Percentiles rank a stretch among this genome's conserved stretches.
Evolutionary conservation across 257 asterid species (phyloP).

Genomic region (Capsicum rhomboideum): DNA sequence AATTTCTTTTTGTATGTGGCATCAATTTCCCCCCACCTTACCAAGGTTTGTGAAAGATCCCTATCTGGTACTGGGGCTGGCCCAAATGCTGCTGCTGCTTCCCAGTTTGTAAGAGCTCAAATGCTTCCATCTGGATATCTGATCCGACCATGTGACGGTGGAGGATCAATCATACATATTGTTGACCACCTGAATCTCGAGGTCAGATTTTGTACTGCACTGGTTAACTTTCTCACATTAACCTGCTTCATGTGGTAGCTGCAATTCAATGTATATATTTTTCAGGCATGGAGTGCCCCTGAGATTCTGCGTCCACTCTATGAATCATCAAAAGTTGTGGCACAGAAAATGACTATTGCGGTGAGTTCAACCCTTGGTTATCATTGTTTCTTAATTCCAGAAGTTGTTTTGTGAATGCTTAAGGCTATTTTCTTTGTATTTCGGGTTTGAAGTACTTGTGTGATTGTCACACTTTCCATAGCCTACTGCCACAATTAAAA

Average conservation of each 20-base stretch:
- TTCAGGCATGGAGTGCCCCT: slow-evolving; percentile 94
- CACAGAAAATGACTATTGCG: slow-evolving; percentile 83
- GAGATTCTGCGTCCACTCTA: slow-evolving; percentile 95
- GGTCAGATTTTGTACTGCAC: slow-evolving; percentile 23
- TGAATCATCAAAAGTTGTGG: slow-evolving; percentile 82
- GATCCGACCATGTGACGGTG: slow-evolving; percentile 91
- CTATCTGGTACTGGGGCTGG: slow-evolving; percentile 93
- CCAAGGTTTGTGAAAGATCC: slow-evolving; percentile 88
- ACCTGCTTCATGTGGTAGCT: neutral
- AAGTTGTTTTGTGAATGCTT: neutral
- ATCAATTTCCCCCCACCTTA: neutral
- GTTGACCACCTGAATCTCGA: slow-evolving; percentile 87
- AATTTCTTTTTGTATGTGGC: neutral
- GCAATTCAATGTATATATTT: neutral
- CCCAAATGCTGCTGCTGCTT: slow-evolving; percentile 60
- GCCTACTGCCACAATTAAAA: neutral
- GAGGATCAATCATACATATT: slow-evolving; percentile 94
- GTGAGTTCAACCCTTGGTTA: slow-evolving; percentile 30
- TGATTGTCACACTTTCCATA: neutral
- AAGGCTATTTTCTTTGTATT: neutral
- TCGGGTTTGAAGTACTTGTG: neutral
- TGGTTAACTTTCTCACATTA: neutral
- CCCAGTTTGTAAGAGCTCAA: slow-evolving; percentile 86
- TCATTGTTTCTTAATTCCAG: neutral
- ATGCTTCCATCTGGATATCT: slow-evolving; percentile 89